A percentile compares a stretch with the other conserved stretches of the same genome.
Conservation (phyloP, 2,329 filamentous ascomycete species). For the Epichloe bromicola region DNA sequence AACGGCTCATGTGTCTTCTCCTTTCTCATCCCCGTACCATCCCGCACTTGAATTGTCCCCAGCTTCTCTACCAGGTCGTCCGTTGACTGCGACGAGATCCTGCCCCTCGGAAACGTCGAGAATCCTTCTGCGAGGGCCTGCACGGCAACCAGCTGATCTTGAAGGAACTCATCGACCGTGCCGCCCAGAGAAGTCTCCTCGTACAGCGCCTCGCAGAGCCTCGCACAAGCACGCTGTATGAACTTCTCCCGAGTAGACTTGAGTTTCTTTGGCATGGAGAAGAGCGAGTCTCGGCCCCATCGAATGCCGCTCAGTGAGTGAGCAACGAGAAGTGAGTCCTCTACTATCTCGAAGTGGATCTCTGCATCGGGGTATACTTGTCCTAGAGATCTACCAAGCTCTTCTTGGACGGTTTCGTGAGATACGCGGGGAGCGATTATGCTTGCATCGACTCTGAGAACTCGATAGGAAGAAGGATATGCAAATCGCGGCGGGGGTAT, state of each 20-base stretch:
- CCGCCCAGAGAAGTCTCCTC: slow-evolving; percentile 31
- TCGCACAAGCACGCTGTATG: slow-evolving; percentile 29
- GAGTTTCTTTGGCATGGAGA: slow-evolving; percentile 28
- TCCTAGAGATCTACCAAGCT: slow-evolving; percentile 27
- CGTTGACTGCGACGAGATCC: slow-evolving; percentile 3
- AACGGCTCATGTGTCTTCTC: slow-evolving; percentile 38
- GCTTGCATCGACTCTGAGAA: slow-evolving; percentile 36
- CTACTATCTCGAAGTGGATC: slow-evolving; percentile 30
- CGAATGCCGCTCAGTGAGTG: slow-evolving; percentile 30
- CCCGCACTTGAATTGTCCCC: slow-evolving; percentile 11
- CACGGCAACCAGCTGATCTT: slow-evolving; percentile 49
- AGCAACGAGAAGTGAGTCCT: slow-evolving; percentile 46
- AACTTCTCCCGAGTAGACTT: slow-evolving; percentile 13
- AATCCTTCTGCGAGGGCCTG: slow-evolving; percentile 42
- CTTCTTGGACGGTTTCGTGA: slow-evolving; percentile 26
- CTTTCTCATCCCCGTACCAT: slow-evolving; percentile 18
- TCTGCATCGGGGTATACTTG: slow-evolving; percentile 30
- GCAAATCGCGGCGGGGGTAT: slow-evolving; percentile 12
- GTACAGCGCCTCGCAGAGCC: slow-evolving; percentile 32
- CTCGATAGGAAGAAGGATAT: slow-evolving; percentile 17
- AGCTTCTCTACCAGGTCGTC: slow-evolving; percentile 15
- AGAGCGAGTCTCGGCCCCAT: slow-evolving; percentile 36
- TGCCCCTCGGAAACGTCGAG: slow-evolving; percentile 31
- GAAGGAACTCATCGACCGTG: slow-evolving; percentile 41
- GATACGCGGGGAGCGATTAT: slow-evolving; percentile 35